Evolutionary conservation across 306 rosid species (phyloP).

Genomic region (Chamaecrista fasciculata): DNA sequence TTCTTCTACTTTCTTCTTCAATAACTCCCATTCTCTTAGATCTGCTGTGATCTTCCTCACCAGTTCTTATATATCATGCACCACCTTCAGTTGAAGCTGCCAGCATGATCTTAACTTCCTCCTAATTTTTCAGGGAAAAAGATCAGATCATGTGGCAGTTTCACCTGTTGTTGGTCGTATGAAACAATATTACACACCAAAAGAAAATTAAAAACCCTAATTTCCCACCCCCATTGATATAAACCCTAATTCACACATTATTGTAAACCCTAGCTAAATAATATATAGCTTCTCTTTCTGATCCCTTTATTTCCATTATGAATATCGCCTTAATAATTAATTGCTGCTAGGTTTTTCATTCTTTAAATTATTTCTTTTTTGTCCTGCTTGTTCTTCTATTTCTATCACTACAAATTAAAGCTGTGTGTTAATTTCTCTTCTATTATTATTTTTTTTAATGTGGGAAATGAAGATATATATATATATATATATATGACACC

Average conservation of each 20-base stretch:
- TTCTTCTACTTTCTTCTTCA: constrained; percentile 12
- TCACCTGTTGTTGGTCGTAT: constrained; percentile 84
- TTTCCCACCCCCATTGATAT: no score
- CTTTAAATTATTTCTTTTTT: no score
- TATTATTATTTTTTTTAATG: background rate
- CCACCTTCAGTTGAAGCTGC: constrained; percentile 95
- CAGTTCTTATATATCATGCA: constrained; percentile 41
- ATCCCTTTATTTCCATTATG: background rate
- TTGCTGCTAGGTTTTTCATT: no score
- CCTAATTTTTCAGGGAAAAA: constrained; percentile 39
- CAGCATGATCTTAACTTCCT: constrained; percentile 99
- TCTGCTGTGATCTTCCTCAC: constrained; percentile 16
- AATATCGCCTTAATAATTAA: no score
- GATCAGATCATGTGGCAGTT: constrained; percentile 99
- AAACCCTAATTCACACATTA: no score
- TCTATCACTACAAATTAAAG: constrained; percentile 12
- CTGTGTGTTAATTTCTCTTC: background rate
- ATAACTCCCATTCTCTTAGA: constrained; percentile 15
- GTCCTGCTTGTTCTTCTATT: no score
- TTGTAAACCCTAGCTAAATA: constrained; percentile 41
- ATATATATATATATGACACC: background rate
- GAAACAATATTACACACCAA: background rate
- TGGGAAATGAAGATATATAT: background rate
- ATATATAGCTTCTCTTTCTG: background rate
- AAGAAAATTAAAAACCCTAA: constrained; percentile 23